Evolutionary conservation across 208 protist genomes (phyloP), one percentile per base, ranked within the genome.

Genomic region (Acanthamoeba royreba): DNA sequence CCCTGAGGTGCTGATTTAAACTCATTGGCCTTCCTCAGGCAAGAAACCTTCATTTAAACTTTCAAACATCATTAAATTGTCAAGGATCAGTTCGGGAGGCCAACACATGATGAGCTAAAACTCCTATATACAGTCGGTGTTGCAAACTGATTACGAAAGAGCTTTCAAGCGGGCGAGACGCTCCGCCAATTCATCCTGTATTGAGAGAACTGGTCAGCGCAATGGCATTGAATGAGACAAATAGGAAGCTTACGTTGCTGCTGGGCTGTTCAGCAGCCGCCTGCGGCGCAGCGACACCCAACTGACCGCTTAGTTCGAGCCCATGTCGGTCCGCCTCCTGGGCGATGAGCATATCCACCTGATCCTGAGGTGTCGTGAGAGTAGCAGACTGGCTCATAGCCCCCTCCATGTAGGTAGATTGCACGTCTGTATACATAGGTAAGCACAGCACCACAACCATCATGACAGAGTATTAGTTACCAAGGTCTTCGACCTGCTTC

Each of bases 401-500:
- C 8, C 87, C 87, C 17, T 92, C 87, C 87, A 92, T 79, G 87
- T 92, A 92, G 33, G 61, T 79, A 2, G 87, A 47, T 31, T 92
- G 87, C 4, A 92, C 87, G 40, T 92, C 81, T 66, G 42, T 52
- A 25, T 0, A 11, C 19, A 17, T 8, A 38, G 13, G 49, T 22
- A 22, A 77, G 63, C 38, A 81, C 17, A 81, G 69, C 42, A 22
- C 7, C 17, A 13, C 13, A 22, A 58, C 15, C 13, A 22, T 98
- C 95, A 99, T 98, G 92, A 98, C 98, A 8, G 96, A 93, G 1
- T 97, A 97, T 43, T 97, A 98, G n/a, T 99, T 98, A 95, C 99
- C 99, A 77, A 99, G 97, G 66, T 98, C 98, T 93, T 99, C 98
- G 96, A 99, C 99, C 91, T 99, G 99, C 94, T 98, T 96, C 95